Evolutionary conservation across 768 basidiomycete genomes (phyloP).

Genomic region (Tylopilus balloui): DNA sequence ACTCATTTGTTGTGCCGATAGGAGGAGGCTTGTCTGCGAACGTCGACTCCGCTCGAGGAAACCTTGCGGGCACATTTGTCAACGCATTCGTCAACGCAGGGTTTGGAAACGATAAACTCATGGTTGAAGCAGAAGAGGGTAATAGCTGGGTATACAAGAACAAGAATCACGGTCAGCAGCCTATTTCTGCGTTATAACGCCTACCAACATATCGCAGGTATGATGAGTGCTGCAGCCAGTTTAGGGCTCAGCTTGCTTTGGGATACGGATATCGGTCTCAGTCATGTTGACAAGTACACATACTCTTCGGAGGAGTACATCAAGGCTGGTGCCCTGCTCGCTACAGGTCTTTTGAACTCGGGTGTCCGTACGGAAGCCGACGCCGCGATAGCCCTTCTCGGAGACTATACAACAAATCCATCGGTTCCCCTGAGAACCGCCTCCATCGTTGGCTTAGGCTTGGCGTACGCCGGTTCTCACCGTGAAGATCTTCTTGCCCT

Average conservation of each 20-base stretch:
- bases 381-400: slow-evolving; percentile 84
- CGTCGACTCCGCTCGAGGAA: slow-evolving; percentile 90
- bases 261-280: slow-evolving; percentile 93
- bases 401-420: slow-evolving; percentile 86
- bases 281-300: slow-evolving; percentile 95
- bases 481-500: slow-evolving; percentile 76
- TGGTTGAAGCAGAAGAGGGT: slow-evolving; percentile 95
- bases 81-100: slow-evolving; percentile 99
- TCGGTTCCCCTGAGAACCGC: slow-evolving; percentile 79
- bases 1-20: slow-evolving; percentile 22
- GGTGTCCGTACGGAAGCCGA: slow-evolving; percentile 91
- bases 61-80: slow-evolving; percentile 94
- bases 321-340: slow-evolving; percentile 95
- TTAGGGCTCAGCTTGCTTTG: slow-evolving; percentile 90
- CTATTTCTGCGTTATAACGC: background rate
- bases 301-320: slow-evolving; percentile 96
- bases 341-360: slow-evolving; percentile 88
- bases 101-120: slow-evolving; percentile 97
- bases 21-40: slow-evolving; percentile 66
- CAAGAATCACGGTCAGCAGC: slow-evolving; percentile 82
- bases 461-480: slow-evolving; percentile 93
- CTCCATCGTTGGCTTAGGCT: slow-evolving; percentile 87
- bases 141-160: slow-evolving; percentile 99
- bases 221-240: slow-evolving; percentile 95
- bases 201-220: slow-evolving; percentile 46